Evolutionary conservation across 1,284 basidiomycete genomes (phyloP).

Genomic region (Acaromyces ingoldii): DNA sequence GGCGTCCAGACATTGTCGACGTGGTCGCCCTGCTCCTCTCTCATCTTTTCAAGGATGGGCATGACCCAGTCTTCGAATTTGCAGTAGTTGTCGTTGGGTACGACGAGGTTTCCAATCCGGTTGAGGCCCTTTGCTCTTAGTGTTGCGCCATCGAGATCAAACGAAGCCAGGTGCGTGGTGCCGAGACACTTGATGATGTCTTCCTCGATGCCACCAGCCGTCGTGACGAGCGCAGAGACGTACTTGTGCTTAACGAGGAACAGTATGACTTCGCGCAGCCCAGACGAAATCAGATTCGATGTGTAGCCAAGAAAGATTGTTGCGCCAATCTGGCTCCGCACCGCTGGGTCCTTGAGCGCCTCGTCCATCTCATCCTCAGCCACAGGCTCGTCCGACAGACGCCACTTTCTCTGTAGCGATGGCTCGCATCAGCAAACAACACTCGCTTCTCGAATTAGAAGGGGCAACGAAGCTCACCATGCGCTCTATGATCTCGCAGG

Average conservation of each 20-base stretch:
- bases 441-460: background rate
- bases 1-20: constrained; percentile 69
- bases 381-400: constrained; percentile 22
- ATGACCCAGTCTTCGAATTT: constrained; percentile 98
- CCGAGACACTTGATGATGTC: constrained; percentile 99
- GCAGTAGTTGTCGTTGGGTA: constrained; percentile 99
- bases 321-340: constrained; percentile 68
- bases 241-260: constrained; percentile 92
- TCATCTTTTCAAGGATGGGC: constrained; percentile 86
- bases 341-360: constrained; percentile 54
- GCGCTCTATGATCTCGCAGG: constrained; percentile 80
- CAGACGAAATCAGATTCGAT: constrained; percentile 96
- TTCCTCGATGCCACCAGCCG: constrained; percentile 96
- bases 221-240: constrained; percentile 85
- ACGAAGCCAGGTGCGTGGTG: constrained; percentile 82
- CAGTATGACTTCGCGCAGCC: constrained; percentile 84
- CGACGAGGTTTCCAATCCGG: constrained; percentile 92
- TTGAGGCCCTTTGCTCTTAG: constrained; percentile 84
- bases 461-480: constrained; percentile 61
- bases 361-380: constrained; percentile 25
- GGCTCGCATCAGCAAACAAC: background rate
- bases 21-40: constrained; percentile 78
- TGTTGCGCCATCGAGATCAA: constrained; percentile 82
- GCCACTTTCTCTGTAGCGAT: constrained; percentile 31
- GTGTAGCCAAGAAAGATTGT: constrained; percentile 96